These are phyloP conservation scores for Saccharomycopsis vini DNA, from an alignment of 805 yeast species.

Conservation along the genomic window DNA sequence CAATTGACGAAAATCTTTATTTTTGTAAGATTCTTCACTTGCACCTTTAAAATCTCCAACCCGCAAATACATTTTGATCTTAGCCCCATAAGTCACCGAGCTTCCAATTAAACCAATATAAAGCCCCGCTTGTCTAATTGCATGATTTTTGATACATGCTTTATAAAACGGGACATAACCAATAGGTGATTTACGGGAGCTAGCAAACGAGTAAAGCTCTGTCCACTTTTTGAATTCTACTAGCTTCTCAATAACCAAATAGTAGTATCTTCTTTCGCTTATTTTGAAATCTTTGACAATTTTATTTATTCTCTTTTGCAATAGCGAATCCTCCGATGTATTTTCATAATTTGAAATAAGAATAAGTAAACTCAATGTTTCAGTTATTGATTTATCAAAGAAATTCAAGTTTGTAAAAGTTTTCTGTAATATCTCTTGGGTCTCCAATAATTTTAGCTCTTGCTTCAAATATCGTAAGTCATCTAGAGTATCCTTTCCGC, in stretches of 20 bases:
- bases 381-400: slow-evolving; percentile 35
- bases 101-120: slow-evolving; percentile 48
- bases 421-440: slow-evolving; percentile 35
- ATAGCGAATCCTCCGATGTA: neutral
- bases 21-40: slow-evolving; percentile 37
- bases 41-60: slow-evolving; percentile 47
- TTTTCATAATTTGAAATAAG: slow-evolving; percentile 35
- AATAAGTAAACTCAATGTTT: slow-evolving; percentile 39
- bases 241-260: slow-evolving; percentile 41
- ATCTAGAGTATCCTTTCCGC: slow-evolving; percentile 22
- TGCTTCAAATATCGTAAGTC: slow-evolving; percentile 36
- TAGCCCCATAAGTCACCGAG: slow-evolving; percentile 35
- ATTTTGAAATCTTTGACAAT: slow-evolving; percentile 47
- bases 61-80: slow-evolving; percentile 40
- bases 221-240: slow-evolving; percentile 44
- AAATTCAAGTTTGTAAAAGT: slow-evolving; percentile 33
- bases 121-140: slow-evolving; percentile 47
- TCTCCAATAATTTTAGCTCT: slow-evolving; percentile 33
- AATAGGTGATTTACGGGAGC: slow-evolving; percentile 52
- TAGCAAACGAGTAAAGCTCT: slow-evolving; percentile 45
- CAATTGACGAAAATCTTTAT: slow-evolving; percentile 31
- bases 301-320: slow-evolving; percentile 35
- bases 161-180: slow-evolving; percentile 60
- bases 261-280: slow-evolving; percentile 47
- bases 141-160: slow-evolving; percentile 44